These are phyloP conservation scores for Skeletonema marinoi DNA, from an alignment of 108 stramenopile species.

Conservation along the genomic window DNA sequence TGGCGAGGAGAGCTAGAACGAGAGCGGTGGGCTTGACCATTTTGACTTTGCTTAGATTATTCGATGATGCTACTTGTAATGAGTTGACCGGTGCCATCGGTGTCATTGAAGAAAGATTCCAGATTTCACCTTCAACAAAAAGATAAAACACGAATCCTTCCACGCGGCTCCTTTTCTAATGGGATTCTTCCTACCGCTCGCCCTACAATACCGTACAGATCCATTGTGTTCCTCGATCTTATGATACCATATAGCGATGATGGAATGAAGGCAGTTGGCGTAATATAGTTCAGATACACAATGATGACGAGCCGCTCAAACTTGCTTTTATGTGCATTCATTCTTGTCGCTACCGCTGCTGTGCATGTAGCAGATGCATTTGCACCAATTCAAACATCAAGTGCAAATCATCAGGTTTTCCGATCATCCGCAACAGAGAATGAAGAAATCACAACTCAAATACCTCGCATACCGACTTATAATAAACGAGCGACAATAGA, in stretches of 20 bases:
- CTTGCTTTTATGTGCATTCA: background rate
- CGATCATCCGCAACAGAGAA: background rate
- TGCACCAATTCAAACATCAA: background rate
- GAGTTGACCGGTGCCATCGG: background rate
- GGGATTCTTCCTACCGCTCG: background rate
- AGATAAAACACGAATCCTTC: background rate
- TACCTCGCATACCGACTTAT: constrained; percentile 1
- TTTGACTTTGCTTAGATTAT: too few relatives aligned
- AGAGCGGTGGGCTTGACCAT: background rate
- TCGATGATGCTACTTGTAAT: background rate
- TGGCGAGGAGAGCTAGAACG: background rate
- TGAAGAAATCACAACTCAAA: background rate
- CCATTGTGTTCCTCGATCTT: too few relatives aligned
- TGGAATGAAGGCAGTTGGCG: too few relatives aligned
- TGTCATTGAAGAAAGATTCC: background rate
- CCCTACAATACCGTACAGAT: too few relatives aligned
- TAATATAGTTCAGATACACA: too few relatives aligned
- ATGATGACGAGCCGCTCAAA: too few relatives aligned
- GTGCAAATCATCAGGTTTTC: background rate
- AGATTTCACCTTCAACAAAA: background rate
- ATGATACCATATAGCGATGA: too few relatives aligned
- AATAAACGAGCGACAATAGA: constrained; percentile 9
- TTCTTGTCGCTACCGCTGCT: background rate
- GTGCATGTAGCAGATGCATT: background rate
- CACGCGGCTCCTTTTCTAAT: constrained; percentile 5